Base-by-base conservation (phyloP, 2,329 filamentous ascomycete species). In the Oidium heveae region DNA sequence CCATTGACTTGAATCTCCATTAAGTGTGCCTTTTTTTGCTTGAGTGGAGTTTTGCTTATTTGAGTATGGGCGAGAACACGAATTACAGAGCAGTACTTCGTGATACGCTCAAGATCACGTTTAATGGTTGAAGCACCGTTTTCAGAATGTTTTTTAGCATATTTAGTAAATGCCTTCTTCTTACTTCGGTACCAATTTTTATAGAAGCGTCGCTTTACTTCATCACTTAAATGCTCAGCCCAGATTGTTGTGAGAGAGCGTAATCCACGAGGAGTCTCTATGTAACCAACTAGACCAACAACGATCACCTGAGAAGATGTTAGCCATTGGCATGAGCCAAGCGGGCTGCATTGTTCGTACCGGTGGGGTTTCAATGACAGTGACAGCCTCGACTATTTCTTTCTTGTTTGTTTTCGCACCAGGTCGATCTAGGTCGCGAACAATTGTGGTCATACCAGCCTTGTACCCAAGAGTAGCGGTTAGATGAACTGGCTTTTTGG, bases 171-270 rank as follows among this genome's bases (percentile, higher is more conserved):
- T 60, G 91, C 91, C 89, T 98, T 98, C 86, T 95, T 96, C 88
- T 98, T 98, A 80, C 82, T 87, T 84, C 94, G 94, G 85, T 98
- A 98, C 91, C 91, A 98, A 84, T 98, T 98, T 87, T 96, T 96
- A 86, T 98, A 98, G 86, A 98, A 98, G 71, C 91, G 86, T 69
- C 91, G 86, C 84, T 94, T 94, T 73, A 98, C 71, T 77, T 96
- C 91, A 73, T 98, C 91, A 74, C 84, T 86, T 73, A 98, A 74
- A 73, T 98, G 91, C 82, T 96, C 91, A 69, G 91, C 91, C 91
- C 91, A 98, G 71, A 98, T 86, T 70, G 91, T 96, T 72, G 88
- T 95, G 73, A 98, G 87, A 64, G 91, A 98, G 72, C 91, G 89
- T 68, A 98, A 87, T 76, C 91, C 91, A 68, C 91, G 91, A 72